Base-by-base conservation (phyloP, 345 rosid genomes). In the Nasturtium officinale region DNA sequence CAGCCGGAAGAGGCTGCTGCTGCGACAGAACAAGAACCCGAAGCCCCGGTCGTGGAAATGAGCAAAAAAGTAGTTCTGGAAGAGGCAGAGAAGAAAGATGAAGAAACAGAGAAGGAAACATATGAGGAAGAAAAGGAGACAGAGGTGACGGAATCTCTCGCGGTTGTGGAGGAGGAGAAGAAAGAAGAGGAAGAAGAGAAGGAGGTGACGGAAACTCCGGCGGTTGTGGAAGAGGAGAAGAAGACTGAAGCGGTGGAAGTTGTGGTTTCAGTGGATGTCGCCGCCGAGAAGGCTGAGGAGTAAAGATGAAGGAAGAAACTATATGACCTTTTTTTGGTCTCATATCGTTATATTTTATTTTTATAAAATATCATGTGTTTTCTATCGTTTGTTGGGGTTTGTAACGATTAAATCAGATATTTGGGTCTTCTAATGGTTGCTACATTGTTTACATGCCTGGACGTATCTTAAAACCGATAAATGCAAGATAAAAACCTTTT, bases 51-150 rank as follows among this genome's bases (percentile, higher is more conserved):
- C 16, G 56, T 29, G 12, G 78, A 75, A 67, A 35, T 25, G 16
- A 74, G 46, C 73, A 60, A 67, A 67, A 73, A 67, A 38, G 78
- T 60, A 25, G 74, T 52, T 26, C 57, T 67, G 58, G 74, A 68
- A 53, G 73, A 67, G 25, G 50, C 40, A 30, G 79, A 61, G 74
- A 30, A 50, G 9, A 16, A 28, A 42, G 69, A 67, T 7, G 78
- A 59, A 29, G 69, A 50, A 60, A 17, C 61, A 20, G 71, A 55
- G 56, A 64, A 55, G 64, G 54, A 72, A 51, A 33, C 25, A 29
- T 70, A 53, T 3, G 61, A 63, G 48, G 46, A 18, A 28, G 58
- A 67, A 25, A 68, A 46, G 62, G 37, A 67, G 73, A 58, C 51
- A 38, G 70, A 62, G 2, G 70, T 29, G 76, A 59, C 62, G 7